Percentiles rank a stretch among this genome's conserved stretches.
These are phyloP conservation scores for Aspergillus glaucus DNA, from an alignment of 2,329 filamentous ascomycete species.

Conservation along the genomic window DNA sequence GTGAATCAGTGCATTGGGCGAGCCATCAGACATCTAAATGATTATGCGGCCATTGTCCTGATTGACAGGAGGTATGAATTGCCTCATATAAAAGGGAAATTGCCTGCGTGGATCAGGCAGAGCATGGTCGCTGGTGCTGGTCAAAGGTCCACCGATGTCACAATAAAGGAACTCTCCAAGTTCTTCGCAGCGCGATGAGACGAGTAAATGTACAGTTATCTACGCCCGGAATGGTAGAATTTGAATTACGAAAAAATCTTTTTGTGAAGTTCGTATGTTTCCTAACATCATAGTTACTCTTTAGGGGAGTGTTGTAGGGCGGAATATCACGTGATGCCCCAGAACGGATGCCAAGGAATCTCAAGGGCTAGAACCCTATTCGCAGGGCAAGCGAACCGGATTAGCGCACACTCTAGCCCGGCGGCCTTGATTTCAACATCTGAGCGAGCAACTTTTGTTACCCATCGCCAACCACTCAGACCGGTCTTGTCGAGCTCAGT, in stretches of 20 bases:
- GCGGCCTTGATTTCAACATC: slow-evolving; percentile 32
- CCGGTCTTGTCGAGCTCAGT: slow-evolving; percentile 36
- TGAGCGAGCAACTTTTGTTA: slow-evolving; percentile 24
- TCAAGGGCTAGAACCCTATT: slow-evolving; percentile 25
- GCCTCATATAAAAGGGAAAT: slow-evolving; percentile 65
- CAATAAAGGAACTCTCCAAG: slow-evolving; percentile 23
- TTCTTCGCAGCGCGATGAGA: slow-evolving; percentile 23
- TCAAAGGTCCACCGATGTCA: slow-evolving; percentile 18
- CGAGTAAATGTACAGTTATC: too few relatives aligned
- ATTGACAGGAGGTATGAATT: slow-evolving; percentile 74
- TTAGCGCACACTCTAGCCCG: slow-evolving; percentile 34
- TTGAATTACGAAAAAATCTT: too few relatives aligned
- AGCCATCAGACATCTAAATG: slow-evolving; percentile 77
- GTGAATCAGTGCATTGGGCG: slow-evolving; percentile 96
- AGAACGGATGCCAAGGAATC: too few relatives aligned
- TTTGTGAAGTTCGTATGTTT: too few relatives aligned
- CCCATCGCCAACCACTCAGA: slow-evolving; percentile 31
- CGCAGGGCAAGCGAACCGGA: slow-evolving; percentile 30
- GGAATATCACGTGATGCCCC: neutral
- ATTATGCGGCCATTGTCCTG: slow-evolving; percentile 87
- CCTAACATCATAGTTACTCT: too few relatives aligned
- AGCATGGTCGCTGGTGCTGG: slow-evolving; percentile 46
- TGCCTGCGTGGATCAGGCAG: slow-evolving; percentile 81
- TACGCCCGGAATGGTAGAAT: too few relatives aligned
- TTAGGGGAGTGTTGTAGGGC: neutral